Base-by-base conservation (phyloP, 495 filamentous ascomycete genomes). In the Aspergillus taichungensis region DNA sequence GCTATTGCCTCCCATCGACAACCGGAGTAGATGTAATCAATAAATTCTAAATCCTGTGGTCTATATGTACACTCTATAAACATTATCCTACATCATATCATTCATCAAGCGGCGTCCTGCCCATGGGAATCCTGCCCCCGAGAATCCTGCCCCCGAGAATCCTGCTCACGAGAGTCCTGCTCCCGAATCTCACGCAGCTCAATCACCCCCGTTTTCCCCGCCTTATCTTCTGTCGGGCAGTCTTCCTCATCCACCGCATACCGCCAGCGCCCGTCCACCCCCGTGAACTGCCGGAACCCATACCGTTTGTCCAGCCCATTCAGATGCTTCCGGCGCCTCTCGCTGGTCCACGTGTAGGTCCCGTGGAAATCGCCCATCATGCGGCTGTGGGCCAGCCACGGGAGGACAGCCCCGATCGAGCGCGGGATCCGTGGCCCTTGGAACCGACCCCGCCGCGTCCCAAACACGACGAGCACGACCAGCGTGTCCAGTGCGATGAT, bases 201-300 rank as follows among this genome's bases (percentile, higher is more conserved):
- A 43, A 52, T 52, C n/a, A 29, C 44, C n/a, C 44, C 49, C 27
- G 44, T 31, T 18, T 52, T 52, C 0, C 50, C 53, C 14, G 28
- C 9, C 2, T 33, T 38, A 5, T 29, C 37, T 3, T 36, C 13
- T 1, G 40, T 29, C 12, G 30, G 6, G 1, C 36, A 27, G 0
- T 59, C 49, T 35, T 69, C 66, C 43, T 69, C 59, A 13, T 69
- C 66, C 2, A 69, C 63, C 1, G 63, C 63, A 45, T 57, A 69
- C 24, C 66, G 57, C 60, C 53, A 67, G 10, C 59, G 59, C 29
- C 54, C 55, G 34, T 69, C 63, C 8, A 49, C 45, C 0, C 54
- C 50, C 49, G 59, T 42, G 29, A 69, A 69, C 57, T 59, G 59
- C 28, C 66, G 62, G 43, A 69, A 69, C 0, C 42, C 55, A 13